phyloP scores from a whole-genome alignment of 2,329 filamentous ascomycete species.

The Penicillium polonicum region DNA sequence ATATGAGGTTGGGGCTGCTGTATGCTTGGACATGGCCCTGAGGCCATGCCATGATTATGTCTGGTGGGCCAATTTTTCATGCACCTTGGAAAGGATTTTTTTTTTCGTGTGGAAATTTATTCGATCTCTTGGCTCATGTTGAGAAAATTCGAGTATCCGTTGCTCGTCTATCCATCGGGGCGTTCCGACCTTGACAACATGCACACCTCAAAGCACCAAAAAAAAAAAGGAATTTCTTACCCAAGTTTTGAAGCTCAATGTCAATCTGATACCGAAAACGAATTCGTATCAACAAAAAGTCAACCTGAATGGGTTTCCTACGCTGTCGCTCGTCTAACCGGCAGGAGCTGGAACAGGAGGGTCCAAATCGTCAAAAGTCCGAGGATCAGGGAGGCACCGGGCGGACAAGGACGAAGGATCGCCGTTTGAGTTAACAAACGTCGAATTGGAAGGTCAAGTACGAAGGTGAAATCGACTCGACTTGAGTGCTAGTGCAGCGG shows the following conservation, averaged over 20 bases:
- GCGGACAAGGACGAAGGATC: slow-evolving; percentile 27
- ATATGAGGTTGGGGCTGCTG: neutral
- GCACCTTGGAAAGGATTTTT: neutral
- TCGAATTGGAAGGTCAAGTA: slow-evolving; percentile 38
- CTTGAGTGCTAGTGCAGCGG: slow-evolving; percentile 36
- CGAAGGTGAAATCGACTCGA: slow-evolving; percentile 42
- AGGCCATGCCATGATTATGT: neutral
- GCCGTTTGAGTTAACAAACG: slow-evolving; percentile 44
- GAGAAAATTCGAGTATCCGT: neutral
- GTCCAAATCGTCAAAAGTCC: slow-evolving; percentile 32
- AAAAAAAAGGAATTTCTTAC: slow-evolving; percentile 10
- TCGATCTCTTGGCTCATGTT: neutral
- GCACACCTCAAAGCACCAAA: slow-evolving; percentile 6
- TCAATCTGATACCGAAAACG: slow-evolving; percentile 17
- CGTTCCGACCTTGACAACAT: slow-evolving; percentile 11
- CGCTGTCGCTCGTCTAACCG: slow-evolving; percentile 40
- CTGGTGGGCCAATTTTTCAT: slow-evolving; percentile 1
- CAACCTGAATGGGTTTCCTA: slow-evolving; percentile 20
- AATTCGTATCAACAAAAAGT: slow-evolving; percentile 11
- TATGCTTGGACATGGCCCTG: neutral
- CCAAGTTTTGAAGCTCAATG: slow-evolving; percentile 18
- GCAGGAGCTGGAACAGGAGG: slow-evolving; percentile 39
- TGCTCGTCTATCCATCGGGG: neutral
- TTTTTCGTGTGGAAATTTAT: slow-evolving; percentile 1
- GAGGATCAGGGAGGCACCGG: slow-evolving; percentile 33